Evolutionary conservation across 768 basidiomycete species (phyloP).

Genomic region (Lactifluus piperatus): DNA sequence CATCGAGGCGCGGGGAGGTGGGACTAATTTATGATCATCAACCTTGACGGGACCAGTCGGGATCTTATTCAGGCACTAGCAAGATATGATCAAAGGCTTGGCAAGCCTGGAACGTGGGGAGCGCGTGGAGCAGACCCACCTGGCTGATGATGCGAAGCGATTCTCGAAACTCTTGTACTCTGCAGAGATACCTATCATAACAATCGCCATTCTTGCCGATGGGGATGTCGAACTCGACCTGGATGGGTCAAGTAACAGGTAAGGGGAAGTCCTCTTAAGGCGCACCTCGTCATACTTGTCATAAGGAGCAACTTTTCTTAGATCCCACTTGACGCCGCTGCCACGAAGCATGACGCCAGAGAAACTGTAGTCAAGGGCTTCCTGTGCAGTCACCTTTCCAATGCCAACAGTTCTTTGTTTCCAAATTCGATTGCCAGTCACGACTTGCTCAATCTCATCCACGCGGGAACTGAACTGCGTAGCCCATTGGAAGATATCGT

Average conservation of each 20-base stretch:
- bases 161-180: conserved; percentile 98
- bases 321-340: conserved; percentile 90
- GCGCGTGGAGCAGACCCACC: conserved; percentile 28
- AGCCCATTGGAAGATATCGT: conserved; percentile 97
- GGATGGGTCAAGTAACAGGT: background rate
- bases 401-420: conserved; percentile 89
- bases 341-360: conserved; percentile 96
- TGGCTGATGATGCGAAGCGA: conserved; percentile 81
- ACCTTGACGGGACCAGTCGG: conserved; percentile 86
- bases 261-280: conserved; percentile 7
- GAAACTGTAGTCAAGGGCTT: conserved; percentile 89
- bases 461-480: conserved; percentile 87
- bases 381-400: conserved; percentile 82
- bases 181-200: conserved; percentile 95
- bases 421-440: conserved; percentile 98
- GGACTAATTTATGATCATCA: conserved; percentile 95
- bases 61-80: conserved; percentile 93
- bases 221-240: conserved; percentile 98
- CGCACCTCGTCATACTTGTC: conserved; percentile 89
- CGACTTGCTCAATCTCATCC: conserved; percentile 97
- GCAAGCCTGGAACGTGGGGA: background rate
- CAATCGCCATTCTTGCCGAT: conserved; percentile 96
- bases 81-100: background rate
- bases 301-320: conserved; percentile 86
- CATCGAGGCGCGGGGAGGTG: conserved; percentile 95